Evolutionary conservation across 768 basidiomycete genomes (phyloP).

Genomic region (Tubosaeta sp.): DNA sequence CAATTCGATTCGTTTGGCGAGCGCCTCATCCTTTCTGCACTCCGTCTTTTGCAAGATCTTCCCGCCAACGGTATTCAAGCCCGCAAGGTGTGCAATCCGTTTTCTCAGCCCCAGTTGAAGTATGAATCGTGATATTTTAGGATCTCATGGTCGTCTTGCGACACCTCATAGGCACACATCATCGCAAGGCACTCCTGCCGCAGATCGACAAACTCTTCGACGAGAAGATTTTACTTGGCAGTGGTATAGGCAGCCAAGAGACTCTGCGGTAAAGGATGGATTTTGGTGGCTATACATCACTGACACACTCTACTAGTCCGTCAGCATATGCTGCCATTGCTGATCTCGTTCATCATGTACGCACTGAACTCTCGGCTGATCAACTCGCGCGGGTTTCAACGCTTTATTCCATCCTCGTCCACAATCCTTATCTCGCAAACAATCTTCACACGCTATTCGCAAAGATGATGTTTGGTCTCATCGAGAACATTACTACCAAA

Average conservation of each 20-base stretch:
- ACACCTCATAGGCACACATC: constrained; percentile 77
- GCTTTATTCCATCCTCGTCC: constrained; percentile 83
- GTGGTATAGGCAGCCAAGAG: constrained; percentile 79
- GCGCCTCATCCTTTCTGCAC: constrained; percentile 68
- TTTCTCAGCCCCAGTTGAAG: not conserved
- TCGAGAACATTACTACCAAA: constrained; percentile 78
- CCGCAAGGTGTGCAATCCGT: constrained; percentile 56
- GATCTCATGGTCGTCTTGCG: constrained; percentile 91
- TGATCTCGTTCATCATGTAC: constrained; percentile 90
- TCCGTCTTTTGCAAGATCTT: constrained; percentile 92
- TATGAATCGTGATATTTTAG: constrained; percentile 34
- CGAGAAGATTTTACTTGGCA: constrained; percentile 85
- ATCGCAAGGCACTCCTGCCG: constrained; percentile 72
- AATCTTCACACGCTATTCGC: constrained; percentile 86
- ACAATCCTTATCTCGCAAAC: constrained; percentile 77
- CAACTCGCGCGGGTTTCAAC: constrained; percentile 78
- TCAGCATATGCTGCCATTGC: constrained; percentile 85
- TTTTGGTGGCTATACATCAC: not conserved
- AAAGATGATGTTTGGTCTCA: constrained; percentile 87
- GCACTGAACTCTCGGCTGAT: constrained; percentile 68
- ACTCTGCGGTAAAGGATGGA: constrained; percentile 57
- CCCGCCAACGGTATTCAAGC: constrained; percentile 79
- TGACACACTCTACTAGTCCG: constrained; percentile 43
- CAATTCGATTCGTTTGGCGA: constrained; percentile 76
- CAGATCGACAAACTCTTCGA: constrained; percentile 89